These are phyloP conservation scores for Sarcomyxa edulis DNA, from an alignment of 768 basidiomycete species.

Conservation along the genomic window DNA sequence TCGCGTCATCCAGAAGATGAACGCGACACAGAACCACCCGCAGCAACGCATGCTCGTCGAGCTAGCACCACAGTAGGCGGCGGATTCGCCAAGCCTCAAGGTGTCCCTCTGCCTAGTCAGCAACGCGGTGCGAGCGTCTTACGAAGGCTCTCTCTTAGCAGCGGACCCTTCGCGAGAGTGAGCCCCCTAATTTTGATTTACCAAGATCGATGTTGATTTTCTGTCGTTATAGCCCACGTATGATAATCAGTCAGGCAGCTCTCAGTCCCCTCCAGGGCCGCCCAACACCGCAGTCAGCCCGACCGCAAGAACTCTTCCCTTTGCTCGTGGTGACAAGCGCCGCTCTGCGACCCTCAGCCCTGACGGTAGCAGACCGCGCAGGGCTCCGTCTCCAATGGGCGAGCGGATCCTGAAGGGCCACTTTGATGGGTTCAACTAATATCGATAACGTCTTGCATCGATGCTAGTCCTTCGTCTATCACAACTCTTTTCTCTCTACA, in stretches of 20 bases:
- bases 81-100: slow-evolving; percentile 38
- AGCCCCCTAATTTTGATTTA: slow-evolving; percentile 15
- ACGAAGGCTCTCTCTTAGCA: slow-evolving; percentile 70
- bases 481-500: slow-evolving; percentile 3
- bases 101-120: slow-evolving; percentile 42
- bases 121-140: slow-evolving; percentile 71
- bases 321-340: slow-evolving; percentile 31
- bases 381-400: slow-evolving; percentile 85
- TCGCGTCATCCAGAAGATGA: slow-evolving; percentile 29
- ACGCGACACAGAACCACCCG: slow-evolving; percentile 32
- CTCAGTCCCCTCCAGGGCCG: slow-evolving; percentile 37
- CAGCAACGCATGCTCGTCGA: slow-evolving; percentile 49
- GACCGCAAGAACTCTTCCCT: slow-evolving; percentile 18
- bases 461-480: slow-evolving; percentile 2
- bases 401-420: slow-evolving; percentile 89
- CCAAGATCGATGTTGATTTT: slow-evolving; percentile 4
- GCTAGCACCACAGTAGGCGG: slow-evolving; percentile 51
- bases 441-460: slow-evolving; percentile 6
- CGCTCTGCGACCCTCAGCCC: slow-evolving; percentile 59
- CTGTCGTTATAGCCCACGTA: slow-evolving; percentile 10
- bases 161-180: slow-evolving; percentile 51
- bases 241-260: slow-evolving; percentile 24
- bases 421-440: slow-evolving; percentile 83
- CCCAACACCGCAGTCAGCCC: slow-evolving; percentile 48
- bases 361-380: slow-evolving; percentile 40